Base-by-base conservation (phyloP, 129 eudicot genomes). In the Artemisia annua region DNA sequence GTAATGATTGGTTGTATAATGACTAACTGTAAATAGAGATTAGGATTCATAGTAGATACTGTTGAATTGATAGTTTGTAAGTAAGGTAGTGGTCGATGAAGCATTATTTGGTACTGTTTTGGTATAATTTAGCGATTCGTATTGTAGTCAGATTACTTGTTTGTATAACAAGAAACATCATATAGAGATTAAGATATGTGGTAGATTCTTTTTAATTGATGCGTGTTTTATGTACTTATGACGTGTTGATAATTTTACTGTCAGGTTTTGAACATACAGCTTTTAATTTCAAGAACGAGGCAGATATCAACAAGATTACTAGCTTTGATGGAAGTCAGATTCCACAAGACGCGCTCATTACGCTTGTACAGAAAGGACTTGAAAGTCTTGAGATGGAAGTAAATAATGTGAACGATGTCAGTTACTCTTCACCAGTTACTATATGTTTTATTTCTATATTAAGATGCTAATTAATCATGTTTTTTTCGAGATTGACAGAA, bases 201-300 rank as follows among this genome's bases (percentile, higher is more conserved):
- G 20, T 46, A 10, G 28, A 59, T 20, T 44, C 26, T 72, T 12
- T 72, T 48, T 16, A 56, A n/a, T 46, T 60, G 59, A 60, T 60
- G 62, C 13, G 26, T 71, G 56, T 71, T 57, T 4, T 12, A 19
- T 71, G 26, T 18, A 60, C 17, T 79, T 13, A 75, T 50, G 30
- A 75, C 22, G 5, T 65, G 13, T 46, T 77, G 15, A 61, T 55
- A 11, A 35, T 77, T 58, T 43, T 77, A 67, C 75, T 66, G 55
- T 72, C 88, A 88, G 91, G 91, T 67, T 87, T 87, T 18, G 44
- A 68, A 15, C 89, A 85, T 78, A 18, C 95, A 69, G 89, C 95
- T 65, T 85, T 85, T 86, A 69, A 26, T 49, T 66, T 85, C 5
- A 80, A 82, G 62, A 60, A 57, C 46, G 97, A 91, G 86, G 91